These are phyloP conservation scores for Odonthalia washingtoniensis DNA, from an alignment of 31 red algal species.

Conservation along the genomic window DNA sequence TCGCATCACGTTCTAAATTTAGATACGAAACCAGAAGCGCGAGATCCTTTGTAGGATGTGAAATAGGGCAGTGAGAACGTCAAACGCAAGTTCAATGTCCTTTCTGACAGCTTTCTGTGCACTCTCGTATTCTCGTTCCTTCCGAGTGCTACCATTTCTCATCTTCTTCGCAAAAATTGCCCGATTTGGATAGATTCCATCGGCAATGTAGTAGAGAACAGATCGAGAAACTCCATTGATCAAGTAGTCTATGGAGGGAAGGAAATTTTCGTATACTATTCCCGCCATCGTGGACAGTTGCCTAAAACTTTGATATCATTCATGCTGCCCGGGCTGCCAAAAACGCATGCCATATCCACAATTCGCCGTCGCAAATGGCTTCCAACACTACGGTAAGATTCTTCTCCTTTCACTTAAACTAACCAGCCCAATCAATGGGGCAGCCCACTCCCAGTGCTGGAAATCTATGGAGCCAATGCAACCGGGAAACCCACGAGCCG, in stretches of 20 bases:
- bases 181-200: no score
- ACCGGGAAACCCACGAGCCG: constrained; percentile 27
- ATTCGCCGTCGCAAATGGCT: constrained; percentile 23
- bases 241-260: neutral
- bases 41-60: constrained; percentile 9
- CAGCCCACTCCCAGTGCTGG: constrained; percentile 38
- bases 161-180: constrained; percentile 29
- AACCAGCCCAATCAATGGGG: neutral
- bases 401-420: constrained; percentile 21
- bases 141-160: neutral
- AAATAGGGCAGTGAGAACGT: constrained; percentile 4
- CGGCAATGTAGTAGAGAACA: constrained; percentile 35
- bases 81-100: constrained; percentile 32
- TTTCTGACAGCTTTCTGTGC: constrained; percentile 17
- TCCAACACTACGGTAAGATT: constrained; percentile 23
- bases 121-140: neutral
- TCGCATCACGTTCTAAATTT: neutral
- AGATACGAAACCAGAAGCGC: neutral
- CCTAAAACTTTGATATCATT: constrained; percentile 46
- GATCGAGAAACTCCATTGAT: constrained; percentile 14
- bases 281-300: neutral
- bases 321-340: constrained; percentile 31
- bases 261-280: constrained; percentile 25
- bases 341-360: constrained; percentile 52
- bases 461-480: constrained; percentile 29